Conservation (phyloP, 352 stramenopile genomes). For the Pythium phragmitis region DNA sequence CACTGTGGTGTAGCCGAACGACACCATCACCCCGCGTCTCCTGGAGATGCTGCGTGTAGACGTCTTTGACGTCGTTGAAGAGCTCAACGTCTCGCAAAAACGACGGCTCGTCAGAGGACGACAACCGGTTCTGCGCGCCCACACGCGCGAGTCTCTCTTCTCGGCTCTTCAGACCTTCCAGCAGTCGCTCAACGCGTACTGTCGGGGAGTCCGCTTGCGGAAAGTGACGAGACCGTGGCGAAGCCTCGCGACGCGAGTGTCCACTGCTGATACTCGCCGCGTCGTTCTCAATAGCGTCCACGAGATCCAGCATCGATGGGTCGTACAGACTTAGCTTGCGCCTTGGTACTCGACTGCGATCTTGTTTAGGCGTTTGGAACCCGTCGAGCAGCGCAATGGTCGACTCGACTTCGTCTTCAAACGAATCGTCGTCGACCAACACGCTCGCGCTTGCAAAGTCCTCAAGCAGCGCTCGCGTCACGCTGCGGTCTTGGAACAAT, state of each 20-base stretch:
- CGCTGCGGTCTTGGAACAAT: constrained; percentile 1
- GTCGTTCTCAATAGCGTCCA: constrained; percentile 40
- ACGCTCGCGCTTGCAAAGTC: constrained; percentile 24
- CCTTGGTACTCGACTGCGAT: not conserved
- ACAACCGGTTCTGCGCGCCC: not conserved
- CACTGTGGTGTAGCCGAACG: not conserved
- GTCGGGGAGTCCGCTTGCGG: constrained; percentile 8
- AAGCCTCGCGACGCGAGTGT: not conserved
- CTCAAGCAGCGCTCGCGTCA: constrained; percentile 16
- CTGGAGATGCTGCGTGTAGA: constrained; percentile 31
- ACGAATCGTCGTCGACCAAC: constrained; percentile 21
- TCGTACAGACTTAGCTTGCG: constrained; percentile 38
- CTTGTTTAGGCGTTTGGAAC: not conserved
- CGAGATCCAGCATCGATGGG: constrained; percentile 43
- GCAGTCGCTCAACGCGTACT: constrained; percentile 21
- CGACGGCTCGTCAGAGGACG: not conserved
- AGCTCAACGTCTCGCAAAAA: constrained; percentile 37
- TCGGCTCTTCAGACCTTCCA: constrained; percentile 30
- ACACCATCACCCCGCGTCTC: constrained; percentile 8
- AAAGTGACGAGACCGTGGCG: not conserved
- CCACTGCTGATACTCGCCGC: not conserved
- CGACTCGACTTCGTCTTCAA: constrained; percentile 27
- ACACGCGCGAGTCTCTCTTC: constrained; percentile 33
- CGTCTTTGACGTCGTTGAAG: constrained; percentile 41
- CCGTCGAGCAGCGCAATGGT: constrained; percentile 19